Conservation (phyloP, 2,329 filamentous ascomycete species). For the Aspergillus unguis region DNA sequence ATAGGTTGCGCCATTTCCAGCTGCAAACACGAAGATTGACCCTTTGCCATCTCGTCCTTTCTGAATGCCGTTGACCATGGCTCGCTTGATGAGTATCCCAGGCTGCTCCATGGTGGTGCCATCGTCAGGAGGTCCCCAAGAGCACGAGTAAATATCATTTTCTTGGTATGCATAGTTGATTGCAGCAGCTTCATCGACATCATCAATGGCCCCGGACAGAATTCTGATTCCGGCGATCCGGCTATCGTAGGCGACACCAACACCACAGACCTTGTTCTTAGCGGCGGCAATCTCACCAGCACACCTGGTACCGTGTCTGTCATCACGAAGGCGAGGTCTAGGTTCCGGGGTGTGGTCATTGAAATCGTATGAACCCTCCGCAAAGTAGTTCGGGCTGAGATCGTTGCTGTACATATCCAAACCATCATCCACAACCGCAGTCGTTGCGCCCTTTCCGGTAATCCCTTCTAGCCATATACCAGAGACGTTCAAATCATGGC, state of each 20-base stretch:
- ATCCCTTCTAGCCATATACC: conserved; percentile 87
- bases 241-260: conserved; percentile 93
- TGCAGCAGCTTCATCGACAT: conserved; percentile 86
- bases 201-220: conserved; percentile 82
- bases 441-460: conserved; percentile 82
- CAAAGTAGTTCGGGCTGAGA: conserved; percentile 89
- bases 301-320: conserved; percentile 88
- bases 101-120: conserved; percentile 92
- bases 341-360: conserved; percentile 81
- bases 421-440: conserved; percentile 94
- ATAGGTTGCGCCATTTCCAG: conserved; percentile 81
- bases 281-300: conserved; percentile 90
- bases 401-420: conserved; percentile 94
- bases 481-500: conserved; percentile 95
- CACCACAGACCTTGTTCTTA: conserved; percentile 87
- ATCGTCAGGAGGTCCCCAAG: conserved; percentile 95
- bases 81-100: conserved; percentile 78
- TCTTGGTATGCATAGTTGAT: conserved; percentile 89
- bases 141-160: conserved; percentile 98
- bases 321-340: conserved; percentile 75
- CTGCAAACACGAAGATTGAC: conserved; percentile 94
- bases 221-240: conserved; percentile 91
- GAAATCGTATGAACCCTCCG: conserved; percentile 90
- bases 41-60: conserved; percentile 79
- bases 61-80: conserved; percentile 90